Conservation (phyloP, 1,139 yeast genomes). For the Barnettozyma hawaiiensis region DNA sequence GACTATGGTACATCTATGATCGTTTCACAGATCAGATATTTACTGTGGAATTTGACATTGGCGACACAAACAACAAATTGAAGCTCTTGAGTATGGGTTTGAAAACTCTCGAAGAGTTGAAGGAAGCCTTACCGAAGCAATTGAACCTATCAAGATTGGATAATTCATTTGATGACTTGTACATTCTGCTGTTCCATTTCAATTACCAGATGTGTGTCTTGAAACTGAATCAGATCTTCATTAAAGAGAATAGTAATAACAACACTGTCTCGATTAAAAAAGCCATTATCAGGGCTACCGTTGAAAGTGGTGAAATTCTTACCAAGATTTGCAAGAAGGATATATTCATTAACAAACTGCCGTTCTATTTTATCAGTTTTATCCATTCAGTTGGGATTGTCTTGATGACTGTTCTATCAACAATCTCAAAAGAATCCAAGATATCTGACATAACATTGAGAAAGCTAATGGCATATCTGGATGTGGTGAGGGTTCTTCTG, state of each 20-base stretch:
- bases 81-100: slow-evolving; percentile 23
- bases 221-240: slow-evolving; percentile 20
- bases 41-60: slow-evolving; percentile 27
- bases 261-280: slow-evolving; percentile 8
- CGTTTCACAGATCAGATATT: slow-evolving; percentile 28
- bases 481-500: background rate
- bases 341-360: slow-evolving; percentile 7
- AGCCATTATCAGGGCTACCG: slow-evolving; percentile 16
- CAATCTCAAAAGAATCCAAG: background rate
- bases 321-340: background rate
- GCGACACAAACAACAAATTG: slow-evolving; percentile 25
- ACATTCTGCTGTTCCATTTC: slow-evolving; percentile 21
- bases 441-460: background rate
- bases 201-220: slow-evolving; percentile 21
- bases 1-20: slow-evolving; percentile 28
- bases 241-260: slow-evolving; percentile 8
- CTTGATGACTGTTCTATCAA: slow-evolving; percentile 5
- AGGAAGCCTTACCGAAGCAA: slow-evolving; percentile 18
- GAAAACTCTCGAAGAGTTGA: slow-evolving; percentile 21
- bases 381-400: slow-evolving; percentile 7
- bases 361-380: slow-evolving; percentile 6
- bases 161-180: slow-evolving; percentile 3
- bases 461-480: background rate
- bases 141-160: background rate
- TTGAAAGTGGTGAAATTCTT: slow-evolving; percentile 13